Base-by-base conservation (phyloP, 2,329 filamentous ascomycete genomes). In the Aspergillus luchuensis region DNA sequence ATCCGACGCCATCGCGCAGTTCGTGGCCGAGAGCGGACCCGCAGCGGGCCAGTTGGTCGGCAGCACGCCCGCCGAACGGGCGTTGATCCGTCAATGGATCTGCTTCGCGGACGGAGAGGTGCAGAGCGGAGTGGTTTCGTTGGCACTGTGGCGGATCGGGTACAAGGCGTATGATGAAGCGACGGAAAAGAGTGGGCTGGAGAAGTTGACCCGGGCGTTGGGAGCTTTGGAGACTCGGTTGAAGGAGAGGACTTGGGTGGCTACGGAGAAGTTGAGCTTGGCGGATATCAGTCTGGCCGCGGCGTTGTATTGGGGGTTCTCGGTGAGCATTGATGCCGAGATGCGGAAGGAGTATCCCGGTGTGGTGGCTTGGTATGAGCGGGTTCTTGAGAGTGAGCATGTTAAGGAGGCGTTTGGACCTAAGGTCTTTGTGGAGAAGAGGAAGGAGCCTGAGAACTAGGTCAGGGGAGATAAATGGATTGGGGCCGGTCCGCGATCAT, bases 21-120 rank as follows among this genome's bases (percentile, higher is more conserved):
- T 80, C 71, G 60, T 83, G 38, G 80, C 81, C 48, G 77, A 78
- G 56, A 75, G 74, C 38, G 82, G 83, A 6, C 79, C 81, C 43
- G 72, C 73, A 56, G 74, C 76, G 6, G 65, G 63, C 3, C 81
- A 84, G 70, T 76, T 85, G 6, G 66, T 83, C 8, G 82, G 82
- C n/a, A 55, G 64, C 2, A 80, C 78, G 36, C 51, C 72, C 6
- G 74, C 78, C 62, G 74, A 79, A 50, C 72, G 76, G 36, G 80
- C 80, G 2, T 65, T 71, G 6, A 79, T 84, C 68, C 67, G 74
- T 25, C 75, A 82, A 67, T 85, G 82, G 82, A 69, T 77, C n/a
- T 72, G 66, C 58, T 82, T 79, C 63, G 69, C 77, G 13, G 76
- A 81, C 62, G 67, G 65, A 47, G 71, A 73, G 60, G 33, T 68